These are phyloP conservation scores for Bryum argenteum DNA, from an alignment of 225 moss, liverwort and hornwort species.

Conservation along the genomic window DNA sequence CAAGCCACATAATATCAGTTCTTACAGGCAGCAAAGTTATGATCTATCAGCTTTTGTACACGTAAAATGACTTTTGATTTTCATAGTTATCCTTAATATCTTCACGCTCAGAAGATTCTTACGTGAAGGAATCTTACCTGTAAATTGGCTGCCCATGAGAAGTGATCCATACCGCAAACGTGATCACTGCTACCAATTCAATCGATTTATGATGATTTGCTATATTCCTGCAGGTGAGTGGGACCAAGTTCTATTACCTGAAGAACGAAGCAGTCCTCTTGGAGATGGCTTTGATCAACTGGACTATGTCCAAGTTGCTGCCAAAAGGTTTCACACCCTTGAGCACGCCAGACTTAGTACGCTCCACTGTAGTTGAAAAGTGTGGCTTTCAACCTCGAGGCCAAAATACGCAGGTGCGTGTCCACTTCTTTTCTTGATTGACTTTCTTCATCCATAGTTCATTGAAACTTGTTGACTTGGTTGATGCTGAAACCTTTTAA, in stretches of 20 bases:
- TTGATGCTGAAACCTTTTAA: conserved; percentile 3
- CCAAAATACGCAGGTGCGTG: conserved; percentile 81
- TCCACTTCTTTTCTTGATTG: conserved; percentile 7
- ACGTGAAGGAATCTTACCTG: background rate
- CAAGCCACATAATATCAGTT: background rate
- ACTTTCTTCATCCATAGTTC: conserved; percentile 2
- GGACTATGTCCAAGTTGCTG: conserved; percentile 80
- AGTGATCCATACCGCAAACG: background rate
- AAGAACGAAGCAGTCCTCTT: conserved; percentile 97
- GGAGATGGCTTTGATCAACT: conserved; percentile 95
- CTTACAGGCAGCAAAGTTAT: conserved; percentile 7
- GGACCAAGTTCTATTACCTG: conserved; percentile 95
- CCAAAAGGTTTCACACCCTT: conserved; percentile 79
- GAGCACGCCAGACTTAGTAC: conserved; percentile 93
- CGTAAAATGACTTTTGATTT: background rate
- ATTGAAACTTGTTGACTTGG: background rate
- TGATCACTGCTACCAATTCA: background rate
- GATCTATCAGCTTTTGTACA: conserved; percentile 6
- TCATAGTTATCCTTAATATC: background rate
- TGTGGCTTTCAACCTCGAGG: conserved; percentile 99
- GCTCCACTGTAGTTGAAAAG: conserved; percentile 89
- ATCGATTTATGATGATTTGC: conserved; percentile 1
- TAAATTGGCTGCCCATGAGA: background rate
- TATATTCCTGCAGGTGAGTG: conserved; percentile 68
- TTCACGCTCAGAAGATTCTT: background rate